Percentiles rank a stretch among this genome's conserved stretches.
Conservation (phyloP, 306 rosid genomes). For the Mucuna pruriens region DNA sequence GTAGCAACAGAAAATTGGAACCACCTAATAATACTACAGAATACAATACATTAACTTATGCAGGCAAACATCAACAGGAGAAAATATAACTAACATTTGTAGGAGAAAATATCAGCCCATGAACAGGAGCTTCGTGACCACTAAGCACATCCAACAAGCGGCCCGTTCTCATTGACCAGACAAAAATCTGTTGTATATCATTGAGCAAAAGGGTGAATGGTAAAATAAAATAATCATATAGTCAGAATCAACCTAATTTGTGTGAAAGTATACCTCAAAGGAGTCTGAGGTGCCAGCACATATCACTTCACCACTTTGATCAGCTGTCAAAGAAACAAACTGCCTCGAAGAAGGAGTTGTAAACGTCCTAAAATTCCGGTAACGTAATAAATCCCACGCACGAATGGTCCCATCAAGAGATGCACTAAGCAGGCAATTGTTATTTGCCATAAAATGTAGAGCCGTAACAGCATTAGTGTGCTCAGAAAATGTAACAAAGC, state of each 20-base stretch:
- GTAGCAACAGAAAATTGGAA: slow-evolving; percentile 19
- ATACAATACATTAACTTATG: slow-evolving; percentile 7
- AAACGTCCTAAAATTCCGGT: slow-evolving; percentile 82
- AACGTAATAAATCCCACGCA: slow-evolving; percentile 93
- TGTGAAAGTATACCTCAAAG: slow-evolving; percentile 70
- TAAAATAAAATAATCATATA: not conserved
- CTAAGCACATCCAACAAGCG: slow-evolving; percentile 84
- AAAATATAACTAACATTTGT: slow-evolving; percentile 69
- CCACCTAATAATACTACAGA: not conserved
- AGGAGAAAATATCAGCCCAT: slow-evolving; percentile 90
- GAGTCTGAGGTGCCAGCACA: slow-evolving; percentile 96
- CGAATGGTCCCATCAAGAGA: slow-evolving; percentile 97
- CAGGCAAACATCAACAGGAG: not conserved
- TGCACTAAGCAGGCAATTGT: slow-evolving; percentile 81
- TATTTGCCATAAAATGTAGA: slow-evolving; percentile 84
- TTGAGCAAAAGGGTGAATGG: slow-evolving; percentile 21
- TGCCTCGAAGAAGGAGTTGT: slow-evolving; percentile 81
- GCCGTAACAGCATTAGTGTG: slow-evolving; percentile 91
- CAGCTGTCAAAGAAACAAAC: slow-evolving; percentile 88
- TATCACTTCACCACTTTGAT: slow-evolving; percentile 95
- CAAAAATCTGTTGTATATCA: slow-evolving; percentile 68
- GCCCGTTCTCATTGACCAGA: slow-evolving; percentile 95
- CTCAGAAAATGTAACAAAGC: slow-evolving; percentile 90
- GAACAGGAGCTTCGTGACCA: slow-evolving; percentile 98
- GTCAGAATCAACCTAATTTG: slow-evolving; percentile 25